Evolutionary conservation across 1,284 basidiomycete species (phyloP), one percentile per base, ranked within the genome.

Genomic region (Leccinum pachyderme): DNA sequence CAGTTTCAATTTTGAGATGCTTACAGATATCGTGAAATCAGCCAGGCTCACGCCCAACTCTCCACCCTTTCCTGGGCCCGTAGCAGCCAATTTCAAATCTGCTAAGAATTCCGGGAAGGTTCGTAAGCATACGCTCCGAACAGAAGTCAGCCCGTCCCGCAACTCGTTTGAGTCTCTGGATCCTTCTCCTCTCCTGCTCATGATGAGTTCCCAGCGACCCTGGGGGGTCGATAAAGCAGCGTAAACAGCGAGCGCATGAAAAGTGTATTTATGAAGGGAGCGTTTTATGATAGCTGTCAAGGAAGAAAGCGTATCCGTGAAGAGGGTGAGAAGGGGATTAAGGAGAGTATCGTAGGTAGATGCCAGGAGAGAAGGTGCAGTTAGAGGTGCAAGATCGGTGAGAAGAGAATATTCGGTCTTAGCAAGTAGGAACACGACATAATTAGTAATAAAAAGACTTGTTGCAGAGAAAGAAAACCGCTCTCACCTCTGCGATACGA

Each of bases 91-190:
- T 68, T 87, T 88, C 65, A 92, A 72, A 64, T 91, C 88, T 6
- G 83, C 87, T 47, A 92, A 66, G 61, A 88, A 84, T 63, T 92
- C 89, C 0, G 90, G 90, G 70, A 92, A 92, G 52, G 86, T 89
- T 41, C 89, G 76, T 56, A 91, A 69, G 62, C 87, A 89, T 2
- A 90, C 76, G 0, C 79, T 81, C 11, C 87, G 75, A 5, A 92
- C 72, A 9, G 80, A 72, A 51, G 82, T 80, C 7, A 89, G 61
- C 0, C 82, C 84, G 11, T 91, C 89, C 61, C 81, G 86, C 47
- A 89, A 70, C 63, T 89, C 87, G 61, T 89, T 89, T 41, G 80
- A 78, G 35, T 82, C 82, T 54, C 76, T 68, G 18, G 73, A 75
- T 0, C 75, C 75, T 12, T 67, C 68, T 15, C 67, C 70, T 57